These are phyloP conservation scores for Camellia lanceoleosa DNA, from an alignment of 148 eudicot genomes.

Conservation along the genomic window DNA sequence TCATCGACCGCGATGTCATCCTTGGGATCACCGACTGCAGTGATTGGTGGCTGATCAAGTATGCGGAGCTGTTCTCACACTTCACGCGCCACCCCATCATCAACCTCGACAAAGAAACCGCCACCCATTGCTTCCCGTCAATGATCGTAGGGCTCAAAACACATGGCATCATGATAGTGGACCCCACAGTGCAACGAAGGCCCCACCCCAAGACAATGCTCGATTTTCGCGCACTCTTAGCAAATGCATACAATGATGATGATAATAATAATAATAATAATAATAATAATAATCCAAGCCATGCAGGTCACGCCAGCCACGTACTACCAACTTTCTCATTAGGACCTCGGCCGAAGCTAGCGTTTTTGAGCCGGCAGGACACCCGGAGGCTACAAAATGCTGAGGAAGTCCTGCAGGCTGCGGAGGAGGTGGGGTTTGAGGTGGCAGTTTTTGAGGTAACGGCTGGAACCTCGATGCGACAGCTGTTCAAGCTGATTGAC, in stretches of 20 bases:
- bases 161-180: slow-evolving; percentile 54
- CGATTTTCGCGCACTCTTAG: slow-evolving; percentile 41
- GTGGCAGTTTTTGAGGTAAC: slow-evolving; percentile 44
- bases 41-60: slow-evolving; percentile 55
- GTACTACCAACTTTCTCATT: slow-evolving; percentile 1
- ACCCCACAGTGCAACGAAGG: slow-evolving; percentile 29
- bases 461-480: slow-evolving; percentile 29
- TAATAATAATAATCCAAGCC: not conserved
- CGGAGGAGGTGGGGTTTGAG: slow-evolving; percentile 47
- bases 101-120: slow-evolving; percentile 45
- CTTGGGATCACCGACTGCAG: slow-evolving; percentile 32
- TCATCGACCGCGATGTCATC: slow-evolving; percentile 36
- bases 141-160: slow-evolving; percentile 43
- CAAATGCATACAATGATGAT: slow-evolving; percentile 21
- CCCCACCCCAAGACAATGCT: slow-evolving; percentile 34
- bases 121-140: slow-evolving; percentile 45
- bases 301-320: not conserved
- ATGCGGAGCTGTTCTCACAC: slow-evolving; percentile 40
- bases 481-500: slow-evolving; percentile 24
- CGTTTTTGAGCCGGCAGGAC: slow-evolving; percentile 10
- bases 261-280: too few relatives aligned
- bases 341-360: slow-evolving; percentile 25
- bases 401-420: slow-evolving; percentile 22
- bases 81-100: slow-evolving; percentile 36
- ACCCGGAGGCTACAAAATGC: not conserved